Conservation (phyloP, 495 filamentous ascomycete species). For the Lasiosphaeria hispida region DNA sequence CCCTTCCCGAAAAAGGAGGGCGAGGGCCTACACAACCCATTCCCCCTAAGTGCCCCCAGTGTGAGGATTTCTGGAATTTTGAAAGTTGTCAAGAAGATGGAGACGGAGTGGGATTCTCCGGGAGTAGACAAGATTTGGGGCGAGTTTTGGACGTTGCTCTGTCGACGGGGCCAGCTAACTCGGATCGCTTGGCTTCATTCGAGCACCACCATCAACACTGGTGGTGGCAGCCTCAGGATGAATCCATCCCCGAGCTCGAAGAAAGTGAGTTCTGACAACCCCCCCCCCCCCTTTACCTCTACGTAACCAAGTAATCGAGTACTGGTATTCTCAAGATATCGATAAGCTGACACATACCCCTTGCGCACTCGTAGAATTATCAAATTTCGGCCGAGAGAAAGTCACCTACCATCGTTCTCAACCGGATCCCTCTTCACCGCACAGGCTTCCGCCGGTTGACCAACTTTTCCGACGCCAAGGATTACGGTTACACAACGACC, state of each 20-base stretch:
- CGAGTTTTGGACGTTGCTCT: background rate
- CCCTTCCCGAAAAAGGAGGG: background rate
- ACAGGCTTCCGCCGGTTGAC: background rate
- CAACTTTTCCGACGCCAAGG: background rate
- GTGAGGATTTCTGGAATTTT: background rate
- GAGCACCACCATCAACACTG: background rate
- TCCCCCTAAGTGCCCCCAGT: background rate
- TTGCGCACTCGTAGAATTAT: too few species aligned
- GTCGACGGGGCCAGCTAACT: background rate
- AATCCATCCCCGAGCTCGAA: background rate
- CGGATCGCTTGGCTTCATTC: background rate
- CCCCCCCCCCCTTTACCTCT: too few species aligned
- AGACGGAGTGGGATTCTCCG: background rate
- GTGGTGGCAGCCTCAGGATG: too few species aligned
- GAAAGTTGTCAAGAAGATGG: background rate
- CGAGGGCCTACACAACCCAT: background rate
- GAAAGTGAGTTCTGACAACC: too few species aligned
- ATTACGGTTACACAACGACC: background rate
- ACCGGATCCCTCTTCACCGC: too few species aligned
- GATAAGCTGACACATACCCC: too few species aligned
- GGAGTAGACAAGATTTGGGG: background rate
- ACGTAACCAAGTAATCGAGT: too few species aligned
- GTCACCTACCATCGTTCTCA: too few species aligned
- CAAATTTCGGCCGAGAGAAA: too few species aligned
- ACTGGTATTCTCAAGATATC: too few species aligned